Evolutionary conservation across 2,329 filamentous ascomycete species (phyloP).

Genomic region (Zasmidium cellare): DNA sequence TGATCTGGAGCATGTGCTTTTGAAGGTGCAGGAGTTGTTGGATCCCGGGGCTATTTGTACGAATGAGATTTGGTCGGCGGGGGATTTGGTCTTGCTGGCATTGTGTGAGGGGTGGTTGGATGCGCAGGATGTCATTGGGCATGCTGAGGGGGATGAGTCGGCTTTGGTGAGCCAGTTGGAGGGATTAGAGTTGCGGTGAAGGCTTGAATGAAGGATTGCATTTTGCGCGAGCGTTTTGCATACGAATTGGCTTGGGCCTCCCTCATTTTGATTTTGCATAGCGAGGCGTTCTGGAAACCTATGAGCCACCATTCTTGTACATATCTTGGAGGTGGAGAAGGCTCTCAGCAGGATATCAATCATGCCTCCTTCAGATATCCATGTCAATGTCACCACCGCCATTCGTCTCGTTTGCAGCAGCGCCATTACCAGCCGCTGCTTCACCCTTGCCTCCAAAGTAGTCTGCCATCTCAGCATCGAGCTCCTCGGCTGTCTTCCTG

Average conservation of each 20-base stretch:
- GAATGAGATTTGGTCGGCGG: constrained; percentile 25
- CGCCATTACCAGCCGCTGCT: constrained; percentile 32
- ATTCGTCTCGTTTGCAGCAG: constrained; percentile 19
- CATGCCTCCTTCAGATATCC: constrained; percentile 27
- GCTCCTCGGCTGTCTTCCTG: constrained; percentile 85
- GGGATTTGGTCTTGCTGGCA: constrained; percentile 35
- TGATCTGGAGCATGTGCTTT: constrained; percentile 40
- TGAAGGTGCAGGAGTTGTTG: constrained; percentile 38
- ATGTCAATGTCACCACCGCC: constrained; percentile 35
- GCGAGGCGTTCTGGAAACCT: constrained; percentile 1
- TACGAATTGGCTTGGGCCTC: neutral
- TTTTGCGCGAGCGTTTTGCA: constrained; percentile 4
- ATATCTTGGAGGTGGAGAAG: neutral
- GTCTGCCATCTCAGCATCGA: constrained; percentile 96
- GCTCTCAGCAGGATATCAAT: neutral
- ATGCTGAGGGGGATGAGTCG: constrained; percentile 17
- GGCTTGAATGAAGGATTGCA: neutral
- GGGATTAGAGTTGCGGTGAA: constrained; percentile 9
- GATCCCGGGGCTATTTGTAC: constrained; percentile 34
- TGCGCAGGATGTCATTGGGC: constrained; percentile 36
- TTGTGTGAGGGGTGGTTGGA: constrained; percentile 37
- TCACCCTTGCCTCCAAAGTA: constrained; percentile 66
- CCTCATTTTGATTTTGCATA: neutral
- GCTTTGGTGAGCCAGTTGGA: constrained; percentile 18
- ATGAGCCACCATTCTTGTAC: neutral